phyloP scores from a whole-genome alignment of 371 early-diverging fungal species.

The Mortierella sp. region DNA sequence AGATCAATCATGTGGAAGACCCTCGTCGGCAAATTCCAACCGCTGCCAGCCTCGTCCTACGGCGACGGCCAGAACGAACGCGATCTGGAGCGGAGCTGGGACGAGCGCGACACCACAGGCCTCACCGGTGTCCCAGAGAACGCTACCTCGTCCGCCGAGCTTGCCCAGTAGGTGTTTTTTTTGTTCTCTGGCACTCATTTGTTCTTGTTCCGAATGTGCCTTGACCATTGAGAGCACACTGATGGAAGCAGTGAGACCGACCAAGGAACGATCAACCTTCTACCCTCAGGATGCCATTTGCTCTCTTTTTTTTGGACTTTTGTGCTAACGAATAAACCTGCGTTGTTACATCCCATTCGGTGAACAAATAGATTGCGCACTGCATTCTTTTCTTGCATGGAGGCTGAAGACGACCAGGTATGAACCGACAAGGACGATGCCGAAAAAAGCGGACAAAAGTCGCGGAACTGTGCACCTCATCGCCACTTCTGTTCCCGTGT shows the following conservation, averaged over 20 bases:
- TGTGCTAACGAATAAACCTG: not conserved
- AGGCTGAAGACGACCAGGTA: slow-evolving; percentile 50
- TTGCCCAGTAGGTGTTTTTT: slow-evolving; percentile 33
- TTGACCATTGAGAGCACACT: not conserved
- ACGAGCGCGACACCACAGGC: slow-evolving; percentile 55
- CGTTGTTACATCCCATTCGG: not conserved
- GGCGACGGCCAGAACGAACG: slow-evolving; percentile 44
- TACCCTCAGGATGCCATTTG: not conserved
- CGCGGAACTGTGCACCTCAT: not conserved
- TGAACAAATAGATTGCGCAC: slow-evolving; percentile 30
- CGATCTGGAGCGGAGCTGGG: slow-evolving; percentile 52
- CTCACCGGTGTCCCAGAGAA: slow-evolving; percentile 41
- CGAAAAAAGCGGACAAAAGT: not conserved
- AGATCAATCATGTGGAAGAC: slow-evolving; percentile 50
- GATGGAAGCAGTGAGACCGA: not conserved
- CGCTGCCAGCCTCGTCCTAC: slow-evolving; percentile 44
- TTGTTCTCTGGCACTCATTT: not conserved
- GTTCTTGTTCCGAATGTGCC: not conserved
- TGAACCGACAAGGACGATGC: not conserved
- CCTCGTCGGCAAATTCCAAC: slow-evolving; percentile 58
- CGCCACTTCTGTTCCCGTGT: not conserved
- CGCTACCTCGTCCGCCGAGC: slow-evolving; percentile 40
- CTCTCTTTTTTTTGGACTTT: slow-evolving; percentile 11
- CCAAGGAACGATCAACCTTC: not conserved
- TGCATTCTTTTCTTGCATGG: slow-evolving; percentile 55